phyloP scores from a whole-genome alignment of 352 stramenopile genomes.

The Saprolegnia diclina region DNA sequence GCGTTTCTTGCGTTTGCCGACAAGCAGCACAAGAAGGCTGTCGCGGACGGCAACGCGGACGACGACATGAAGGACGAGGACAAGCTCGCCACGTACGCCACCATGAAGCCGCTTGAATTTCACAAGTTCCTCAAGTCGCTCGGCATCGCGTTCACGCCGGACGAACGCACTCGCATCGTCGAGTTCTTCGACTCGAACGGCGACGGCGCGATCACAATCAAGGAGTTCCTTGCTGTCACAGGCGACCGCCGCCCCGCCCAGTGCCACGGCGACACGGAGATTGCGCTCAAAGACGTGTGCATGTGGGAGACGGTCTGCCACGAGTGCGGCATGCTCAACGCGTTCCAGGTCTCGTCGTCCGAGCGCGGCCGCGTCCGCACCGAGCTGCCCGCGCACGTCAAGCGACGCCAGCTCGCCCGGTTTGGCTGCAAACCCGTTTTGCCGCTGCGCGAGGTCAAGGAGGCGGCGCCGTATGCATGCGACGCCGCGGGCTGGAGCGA shows the following conservation, averaged over 20 bases:
- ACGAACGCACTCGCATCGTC: slow-evolving; percentile 74
- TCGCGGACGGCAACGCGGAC: slow-evolving; percentile 45
- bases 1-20: slow-evolving; percentile 68
- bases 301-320: slow-evolving; percentile 90
- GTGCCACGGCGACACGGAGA: slow-evolving; percentile 70
- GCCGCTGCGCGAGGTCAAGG: slow-evolving; percentile 59
- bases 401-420: slow-evolving; percentile 48
- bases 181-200: slow-evolving; percentile 84
- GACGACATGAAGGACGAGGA: slow-evolving; percentile 60
- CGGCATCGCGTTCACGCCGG: slow-evolving; percentile 72
- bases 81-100: slow-evolving; percentile 50
- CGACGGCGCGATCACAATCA: slow-evolving; percentile 55
- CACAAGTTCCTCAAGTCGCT: slow-evolving; percentile 48
- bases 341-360: slow-evolving; percentile 59
- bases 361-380: slow-evolving; percentile 44
- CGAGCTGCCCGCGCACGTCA: slow-evolving; percentile 59
- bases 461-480: slow-evolving; percentile 47
- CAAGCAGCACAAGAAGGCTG: slow-evolving; percentile 46
- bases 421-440: slow-evolving; percentile 58
- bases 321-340: slow-evolving; percentile 86
- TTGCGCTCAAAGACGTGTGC: slow-evolving; percentile 74
- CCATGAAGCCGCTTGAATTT: slow-evolving; percentile 50
- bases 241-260: slow-evolving; percentile 55
- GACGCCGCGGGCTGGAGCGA: slow-evolving; percentile 60
- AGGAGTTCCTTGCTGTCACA: slow-evolving; percentile 80